Base-by-base conservation (phyloP, 139 green algal genomes). In the Chlorella vulgaris region DNA sequence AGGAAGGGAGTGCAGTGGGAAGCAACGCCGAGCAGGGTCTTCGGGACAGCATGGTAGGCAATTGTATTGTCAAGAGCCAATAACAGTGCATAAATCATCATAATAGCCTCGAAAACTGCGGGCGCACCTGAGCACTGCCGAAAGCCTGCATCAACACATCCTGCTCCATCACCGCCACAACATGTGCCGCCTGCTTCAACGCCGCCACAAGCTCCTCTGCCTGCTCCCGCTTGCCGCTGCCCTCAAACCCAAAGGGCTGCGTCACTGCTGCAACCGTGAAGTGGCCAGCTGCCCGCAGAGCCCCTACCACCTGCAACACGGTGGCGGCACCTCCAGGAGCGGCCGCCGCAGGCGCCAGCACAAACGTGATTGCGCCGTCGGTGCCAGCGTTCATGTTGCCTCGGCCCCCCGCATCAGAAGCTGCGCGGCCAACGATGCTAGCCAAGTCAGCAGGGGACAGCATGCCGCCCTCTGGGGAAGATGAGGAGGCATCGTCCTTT, bases 241-340 rank as follows among this genome's bases (percentile, higher is more conserved):
- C 92, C 75, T 95, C 92, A 83, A 97, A 97, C 7, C 62, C 85
- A 88, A 97, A 97, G 1, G 93, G 93, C 61, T 76, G 69, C 10
- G 92, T 93, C 29, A 97, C 76, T 0, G 89, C 91, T 1, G 86
- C 91, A 0, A 87, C 90, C 5, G 94, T 94, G 76, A 96, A 95
- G 85, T 90, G 90, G 42, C 93, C 93, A 7, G 87, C 84, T 2
- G 86, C 87, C 19, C 90, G 87, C 66, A 95, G 83, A 69, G 90
- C 77, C 19, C 82, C 73, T 10, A 93, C 88, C 35, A 94, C 24
- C 47, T 92, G 90, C 66, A 96, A 82, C 78, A 94, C 78, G 5
- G 68, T 74, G 42, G 35, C 38, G 8, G 88, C 73, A 8, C 92
- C 93, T 1, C 92, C 93, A 15, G 92, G 90, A 28, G 89, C 88